phyloP scores from a whole-genome alignment of 345 rosid species.

The Camelina laxa region DNA sequence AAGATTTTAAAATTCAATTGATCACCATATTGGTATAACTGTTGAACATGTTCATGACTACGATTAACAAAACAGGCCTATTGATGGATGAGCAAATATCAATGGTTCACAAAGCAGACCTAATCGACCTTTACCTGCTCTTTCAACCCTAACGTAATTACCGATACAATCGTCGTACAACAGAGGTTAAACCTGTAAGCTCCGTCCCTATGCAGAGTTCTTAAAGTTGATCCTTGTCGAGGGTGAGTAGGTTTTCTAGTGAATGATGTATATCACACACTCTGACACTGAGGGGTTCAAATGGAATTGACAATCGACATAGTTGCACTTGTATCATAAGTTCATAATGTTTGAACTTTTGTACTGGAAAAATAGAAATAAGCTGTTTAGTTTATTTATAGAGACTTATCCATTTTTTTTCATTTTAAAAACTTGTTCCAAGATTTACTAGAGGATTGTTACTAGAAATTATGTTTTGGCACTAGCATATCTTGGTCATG shows the following conservation, averaged over 20 bases:
- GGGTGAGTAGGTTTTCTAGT: background rate
- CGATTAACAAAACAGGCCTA: conserved; percentile 63
- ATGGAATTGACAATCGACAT: too few species aligned
- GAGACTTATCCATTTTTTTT: too few species aligned
- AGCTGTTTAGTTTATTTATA: too few species aligned
- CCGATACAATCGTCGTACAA: conserved; percentile 27
- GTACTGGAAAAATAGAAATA: too few species aligned
- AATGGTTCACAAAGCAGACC: conserved; percentile 32
- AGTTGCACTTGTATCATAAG: too few species aligned
- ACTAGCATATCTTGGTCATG: background rate
- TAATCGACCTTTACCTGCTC: conserved; percentile 50
- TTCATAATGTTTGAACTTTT: too few species aligned
- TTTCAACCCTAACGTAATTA: conserved; percentile 65
- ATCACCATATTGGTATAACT: too few species aligned
- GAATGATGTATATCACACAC: too few species aligned
- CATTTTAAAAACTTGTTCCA: background rate
- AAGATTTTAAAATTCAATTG: too few species aligned
- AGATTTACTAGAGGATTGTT: background rate
- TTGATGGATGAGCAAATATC: conserved; percentile 54
- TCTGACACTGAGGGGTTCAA: too few species aligned
- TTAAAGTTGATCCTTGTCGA: conserved; percentile 65
- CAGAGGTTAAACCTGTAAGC: conserved; percentile 56
- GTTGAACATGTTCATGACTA: too few species aligned
- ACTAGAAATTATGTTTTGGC: too few species aligned
- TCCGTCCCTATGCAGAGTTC: conserved; percentile 70